Evolutionary conservation across 2,329 filamentous ascomycete species (phyloP), one percentile per base, ranked within the genome.

Genomic region (Fusarium sp.): DNA sequence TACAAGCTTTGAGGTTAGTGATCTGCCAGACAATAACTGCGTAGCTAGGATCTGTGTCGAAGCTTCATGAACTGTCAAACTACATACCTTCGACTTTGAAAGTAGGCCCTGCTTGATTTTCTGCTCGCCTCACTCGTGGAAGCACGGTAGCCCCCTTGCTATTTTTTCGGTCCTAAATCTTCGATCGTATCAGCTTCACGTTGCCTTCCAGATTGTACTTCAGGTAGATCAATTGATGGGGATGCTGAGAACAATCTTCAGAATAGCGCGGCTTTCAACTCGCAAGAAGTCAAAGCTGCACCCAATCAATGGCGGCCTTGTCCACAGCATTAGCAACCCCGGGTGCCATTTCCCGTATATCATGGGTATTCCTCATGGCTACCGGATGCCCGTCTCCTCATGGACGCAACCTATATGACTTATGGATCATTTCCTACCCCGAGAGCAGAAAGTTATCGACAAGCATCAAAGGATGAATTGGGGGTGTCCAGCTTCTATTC

Each of bases 171-270:
- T 25, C 44, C 65, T 69, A 50, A 23, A 17, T 58, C 20, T 50
- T 35, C 20, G 30, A 37, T 37, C 14, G 15, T 14, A 33, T 68
- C 47, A 68, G 65, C 48, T 66, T 52, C 46, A 44, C 14, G 15
- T 33, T 39, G 11, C 6, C 43, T 47, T 52, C 11, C 35, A 19
- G 15, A 22, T n/a, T 23, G 27, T 19, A 27, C 22, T 43, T 30
- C 37, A 22, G 20, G 17, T 11, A n/a, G 41, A 19, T n/a, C 14
- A 5, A 41, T 19, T 41, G 14, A 17, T 7, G 10, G 30, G 25
- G n/a, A 20, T 40, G 27, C 8, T 22, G n/a, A 20, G n/a, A 25
- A 7, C 11, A 15, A 14, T 14, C 17, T 30, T 13, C 37, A 27
- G 45, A 25, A 41, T 23, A 23, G 51, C 14, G 33, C 13, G 7